Base-by-base conservation (phyloP, 805 yeast genomes). In the Wickerhamiella kurtzmanii region DNA sequence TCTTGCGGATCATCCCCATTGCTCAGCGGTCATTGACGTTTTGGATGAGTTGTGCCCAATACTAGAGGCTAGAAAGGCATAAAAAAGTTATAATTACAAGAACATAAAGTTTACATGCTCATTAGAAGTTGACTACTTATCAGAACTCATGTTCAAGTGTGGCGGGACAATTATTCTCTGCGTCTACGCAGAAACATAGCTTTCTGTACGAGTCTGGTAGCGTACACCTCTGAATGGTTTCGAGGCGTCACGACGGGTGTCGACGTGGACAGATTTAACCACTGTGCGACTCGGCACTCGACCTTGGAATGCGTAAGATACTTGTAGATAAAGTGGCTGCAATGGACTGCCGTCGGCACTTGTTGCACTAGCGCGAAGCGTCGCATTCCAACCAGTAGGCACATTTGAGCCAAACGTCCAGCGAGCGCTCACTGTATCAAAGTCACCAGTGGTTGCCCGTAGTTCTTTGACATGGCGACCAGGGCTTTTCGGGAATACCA, bases 171-270 rank as follows among this genome's bases (percentile, higher is more conserved):
- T n/a, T n/a, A n/a, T n/a, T n/a, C n/a, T n/a, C 32, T 11, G 32
- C n/a, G 3, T 25, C 16, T 57, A 65, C 35, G 79, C 62, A 18
- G 78, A 66, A 2, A 76, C 64, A 55, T 40, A 47, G 19, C 68
- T 75, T 46, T 80, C 79, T 1, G 80, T 82, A 0, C 65, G 64
- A 4, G 95, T 78, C 9, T 74, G 66, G 59, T 88, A 88, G 59
- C 87, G 82, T 18, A 88, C 96, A 1, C 97, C 97, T 61, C 87
- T 88, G 68, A 77, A 88, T 72, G 68, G 51, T 75, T 70, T 5
- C 69, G 55, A 16, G 85, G 72, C 56, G 76, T 74, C 50, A 87
- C 64, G 22, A 80, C 70, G 11, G 75, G 80, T 2, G 87, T 81
- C 54, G 2, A 51, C 44, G 20, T 46, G 40, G 5, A 56, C 47